These are phyloP conservation scores for Dictyostelium discoideum DNA, from an alignment of 78 protist genomes.

Conservation along the genomic window dicty_2.7 NC_007091.3:1674501-1675000, in stretches of 20 bases:
- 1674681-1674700: conserved; percentile 23
- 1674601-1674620: conserved; percentile 32
- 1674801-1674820: conserved; percentile 46
- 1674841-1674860: conserved; percentile 70
- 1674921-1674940: background rate
- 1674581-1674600: conserved; percentile 54
- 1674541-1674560: conserved; percentile 33
- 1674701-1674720: conserved; percentile 4
- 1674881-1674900: conserved; percentile 47
- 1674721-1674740: conserved; percentile 52
- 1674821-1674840: conserved; percentile 70
- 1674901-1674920: background rate
- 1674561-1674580: conserved; percentile 54
- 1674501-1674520: conserved; percentile 25
- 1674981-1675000: background rate
- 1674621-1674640: conserved; percentile 40
- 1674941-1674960: conserved; percentile 8
- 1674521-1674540: conserved; percentile 55
- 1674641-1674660: conserved; percentile 50
- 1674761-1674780: conserved; percentile 24
- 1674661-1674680: conserved; percentile 71
- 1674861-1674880: conserved; percentile 51
- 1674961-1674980: conserved; percentile 19
- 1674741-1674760: conserved; percentile 13
- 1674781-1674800: conserved; percentile 65